phyloP scores from a whole-genome alignment of 2,329 filamentous ascomycete genomes.

The Lachnellula occidentalis region DNA sequence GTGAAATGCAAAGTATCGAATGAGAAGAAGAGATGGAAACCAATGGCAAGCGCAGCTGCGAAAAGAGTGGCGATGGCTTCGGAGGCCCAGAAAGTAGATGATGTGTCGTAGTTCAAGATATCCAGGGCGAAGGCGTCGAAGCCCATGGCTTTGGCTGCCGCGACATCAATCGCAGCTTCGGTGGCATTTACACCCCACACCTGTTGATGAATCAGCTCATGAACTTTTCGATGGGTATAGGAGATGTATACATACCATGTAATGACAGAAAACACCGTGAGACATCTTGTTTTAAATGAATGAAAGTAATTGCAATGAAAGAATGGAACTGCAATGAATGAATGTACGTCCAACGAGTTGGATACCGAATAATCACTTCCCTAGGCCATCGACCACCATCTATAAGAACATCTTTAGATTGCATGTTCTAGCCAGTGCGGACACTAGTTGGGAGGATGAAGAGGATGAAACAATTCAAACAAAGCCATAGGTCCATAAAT shows the following conservation, averaged over 20 bases:
- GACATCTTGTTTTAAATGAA: not conserved
- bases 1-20: conserved; percentile 31
- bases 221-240: not conserved
- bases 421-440: too few relatives aligned
- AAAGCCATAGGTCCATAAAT: too few relatives aligned
- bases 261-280: not conserved
- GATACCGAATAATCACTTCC: not conserved
- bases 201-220: conserved; percentile 1
- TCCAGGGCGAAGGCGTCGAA: conserved; percentile 34
- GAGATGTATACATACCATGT: not conserved
- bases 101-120: conserved; percentile 18
- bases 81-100: conserved; percentile 22
- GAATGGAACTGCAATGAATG: not conserved
- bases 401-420: too few relatives aligned
- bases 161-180: conserved; percentile 18
- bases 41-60: conserved; percentile 25
- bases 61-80: conserved; percentile 30
- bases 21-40: conserved; percentile 35
- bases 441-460: too few relatives aligned
- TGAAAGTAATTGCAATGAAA: too few relatives aligned
- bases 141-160: conserved; percentile 25
- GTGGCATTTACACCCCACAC: conserved; percentile 17
- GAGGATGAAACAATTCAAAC: too few relatives aligned
- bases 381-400: too few relatives aligned
- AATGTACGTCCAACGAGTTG: too few relatives aligned